A percentile compares a stretch with the other conserved stretches of the same genome.
phyloP scores from a whole-genome alignment of 2,329 filamentous ascomycete genomes.

The Fusarium sp. region DNA sequence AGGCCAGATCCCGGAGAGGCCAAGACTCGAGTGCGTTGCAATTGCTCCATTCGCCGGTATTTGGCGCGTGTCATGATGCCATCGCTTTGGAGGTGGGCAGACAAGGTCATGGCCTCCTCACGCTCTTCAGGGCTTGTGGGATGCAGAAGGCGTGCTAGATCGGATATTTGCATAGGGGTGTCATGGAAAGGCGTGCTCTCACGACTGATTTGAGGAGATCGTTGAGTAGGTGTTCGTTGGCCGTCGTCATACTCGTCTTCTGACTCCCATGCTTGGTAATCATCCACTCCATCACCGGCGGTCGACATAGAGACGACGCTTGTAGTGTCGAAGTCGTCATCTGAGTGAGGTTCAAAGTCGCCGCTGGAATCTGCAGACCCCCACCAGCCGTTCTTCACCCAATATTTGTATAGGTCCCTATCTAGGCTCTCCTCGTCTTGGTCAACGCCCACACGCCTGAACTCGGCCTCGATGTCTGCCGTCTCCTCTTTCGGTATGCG shows the following conservation, averaged over 20 bases:
- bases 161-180: constrained; percentile 69
- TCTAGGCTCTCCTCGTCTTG: constrained; percentile 74
- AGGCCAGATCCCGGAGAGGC: constrained; percentile 45
- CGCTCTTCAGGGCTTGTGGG: constrained; percentile 81
- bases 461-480: constrained; percentile 84
- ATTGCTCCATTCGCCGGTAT: constrained; percentile 74
- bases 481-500: constrained; percentile 68
- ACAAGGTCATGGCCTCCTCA: constrained; percentile 82
- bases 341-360: constrained; percentile 71
- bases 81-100: constrained; percentile 78
- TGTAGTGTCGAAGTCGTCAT: constrained; percentile 76
- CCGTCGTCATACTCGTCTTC: constrained; percentile 57
- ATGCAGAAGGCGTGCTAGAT: constrained; percentile 83
- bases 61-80: constrained; percentile 83
- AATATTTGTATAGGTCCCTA: constrained; percentile 82
- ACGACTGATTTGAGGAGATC: constrained; percentile 57
- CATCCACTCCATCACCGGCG: constrained; percentile 54
- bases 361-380: constrained; percentile 83
- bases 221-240: constrained; percentile 79
- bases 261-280: constrained; percentile 61
- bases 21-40: constrained; percentile 73
- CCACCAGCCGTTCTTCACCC: constrained; percentile 85
- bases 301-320: constrained; percentile 75
- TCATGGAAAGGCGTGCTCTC: constrained; percentile 70
- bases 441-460: constrained; percentile 64